These are phyloP conservation scores for Holtermannia corniformis DNA, from an alignment of 768 basidiomycete species.

Conservation along the genomic window DNA sequence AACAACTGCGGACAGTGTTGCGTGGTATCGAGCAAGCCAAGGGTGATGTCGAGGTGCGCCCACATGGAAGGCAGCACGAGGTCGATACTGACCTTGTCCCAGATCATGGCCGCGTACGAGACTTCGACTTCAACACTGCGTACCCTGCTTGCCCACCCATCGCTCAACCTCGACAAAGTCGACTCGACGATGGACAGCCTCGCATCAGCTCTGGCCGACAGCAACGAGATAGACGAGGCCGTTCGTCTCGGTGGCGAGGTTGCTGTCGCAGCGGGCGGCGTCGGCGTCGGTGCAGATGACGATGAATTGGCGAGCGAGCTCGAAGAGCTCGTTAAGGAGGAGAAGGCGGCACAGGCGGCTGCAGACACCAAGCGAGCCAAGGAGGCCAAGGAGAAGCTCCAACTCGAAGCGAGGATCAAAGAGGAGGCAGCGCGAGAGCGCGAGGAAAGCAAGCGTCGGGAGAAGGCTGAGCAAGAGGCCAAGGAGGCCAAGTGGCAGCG, in stretches of 20 bases:
- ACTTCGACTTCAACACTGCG: slow-evolving; percentile 69
- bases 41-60: slow-evolving; percentile 68
- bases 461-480: slow-evolving; percentile 1
- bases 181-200: slow-evolving; percentile 82
- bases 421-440: slow-evolving; percentile 9
- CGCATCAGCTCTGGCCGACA: slow-evolving; percentile 70
- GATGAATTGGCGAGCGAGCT: slow-evolving; percentile 60
- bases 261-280: slow-evolving; percentile 46
- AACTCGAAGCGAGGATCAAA: slow-evolving; percentile 1
- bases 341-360: slow-evolving; percentile 40
- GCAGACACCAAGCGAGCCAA: slow-evolving; percentile 8
- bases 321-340: slow-evolving; percentile 49
- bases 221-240: slow-evolving; percentile 69
- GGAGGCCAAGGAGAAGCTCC: slow-evolving; percentile 1
- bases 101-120: slow-evolving; percentile 83
- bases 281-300: slow-evolving; percentile 44
- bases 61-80: too few relatives aligned
- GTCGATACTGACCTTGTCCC: slow-evolving; percentile 6
- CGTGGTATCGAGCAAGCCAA: slow-evolving; percentile 80
- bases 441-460: slow-evolving; percentile 4
- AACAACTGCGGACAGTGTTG: slow-evolving; percentile 65
- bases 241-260: slow-evolving; percentile 60
- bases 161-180: slow-evolving; percentile 64
- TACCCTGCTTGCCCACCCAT: slow-evolving; percentile 67
- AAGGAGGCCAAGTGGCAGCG: slow-evolving; percentile 9